Base-by-base conservation (phyloP, 495 filamentous ascomycete species). In the Annulohypoxylon stygium region DNA sequence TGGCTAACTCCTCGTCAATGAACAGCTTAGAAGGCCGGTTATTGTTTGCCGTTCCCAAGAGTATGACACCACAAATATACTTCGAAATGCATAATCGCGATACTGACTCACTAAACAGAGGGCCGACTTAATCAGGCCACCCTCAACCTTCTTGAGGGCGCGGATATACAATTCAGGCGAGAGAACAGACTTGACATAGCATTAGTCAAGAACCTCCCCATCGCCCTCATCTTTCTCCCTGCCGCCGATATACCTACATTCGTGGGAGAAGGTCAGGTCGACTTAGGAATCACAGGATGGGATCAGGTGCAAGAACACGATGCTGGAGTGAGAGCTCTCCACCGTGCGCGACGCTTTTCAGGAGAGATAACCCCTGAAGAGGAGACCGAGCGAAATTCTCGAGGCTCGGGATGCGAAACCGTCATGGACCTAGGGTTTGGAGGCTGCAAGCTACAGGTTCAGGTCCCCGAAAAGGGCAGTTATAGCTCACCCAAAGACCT, bases 201-300 rank as follows among this genome's bases (percentile, higher is more conserved):
- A 12, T 89, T 98, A 20, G 95, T 97, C 78, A 93, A 96, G 85
- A 98, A 98, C 83, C 89, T 95, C 36, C 93, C 93, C 34, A 93
- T 99, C 68, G 97, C 95, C 11, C 93, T 99, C 69, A 89, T 99
- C 81, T 99, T 99, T 87, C 93, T 99, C 41, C 96, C 96, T 25
- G 96, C 94, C 37, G 95, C 93, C 62, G 96, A 98, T 80, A 99
- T 99, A 78, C 97, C 96, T 26, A 95, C 93, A 61, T 98, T 98
- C 74, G 94, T 99, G 48, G 96, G 95, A 30, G 94, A 98, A 79
- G 96, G 96, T 33, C 89, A 91, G 58, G 96, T 98, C 12, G 94
- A 97, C 78, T 82, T 99, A 5, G 96, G 96, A 61, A 99, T 99
- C 71, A 99, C 96, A 0, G 96, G 96, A 39, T 87, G 88, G 60